These are phyloP conservation scores for Melocanna baccifera DNA, from an alignment of 176 grass and related monocot species.

Conservation along the genomic window DNA sequence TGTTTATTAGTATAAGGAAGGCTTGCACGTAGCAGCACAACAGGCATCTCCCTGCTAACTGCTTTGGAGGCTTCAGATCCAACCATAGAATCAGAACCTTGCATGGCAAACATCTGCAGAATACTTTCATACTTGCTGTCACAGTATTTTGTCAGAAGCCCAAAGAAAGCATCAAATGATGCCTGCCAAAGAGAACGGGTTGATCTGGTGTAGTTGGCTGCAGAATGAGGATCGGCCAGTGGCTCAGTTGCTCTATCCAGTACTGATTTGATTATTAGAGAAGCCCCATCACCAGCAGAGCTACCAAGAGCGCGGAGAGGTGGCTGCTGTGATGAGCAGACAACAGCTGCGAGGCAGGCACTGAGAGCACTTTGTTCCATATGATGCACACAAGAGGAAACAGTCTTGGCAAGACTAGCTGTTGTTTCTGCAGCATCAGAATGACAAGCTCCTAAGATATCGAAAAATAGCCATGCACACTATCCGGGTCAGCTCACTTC, in stretches of 20 bases:
- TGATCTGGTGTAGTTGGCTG: constrained; percentile 55
- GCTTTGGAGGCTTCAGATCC: constrained; percentile 71
- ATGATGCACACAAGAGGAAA: constrained; percentile 64
- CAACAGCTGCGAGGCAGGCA: constrained; percentile 90
- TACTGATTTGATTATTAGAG: constrained; percentile 73
- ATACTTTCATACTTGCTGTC: constrained; percentile 90
- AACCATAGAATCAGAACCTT: constrained; percentile 30
- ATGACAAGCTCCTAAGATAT: constrained; percentile 81
- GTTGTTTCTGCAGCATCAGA: constrained; percentile 65
- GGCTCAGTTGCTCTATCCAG: constrained; percentile 76
- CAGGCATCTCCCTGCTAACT: constrained; percentile 81
- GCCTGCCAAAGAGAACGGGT: constrained; percentile 93
- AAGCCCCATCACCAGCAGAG: constrained; percentile 82
- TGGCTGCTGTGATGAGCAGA: constrained; percentile 83
- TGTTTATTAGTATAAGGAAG: constrained; percentile 87
- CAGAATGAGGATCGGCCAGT: constrained; percentile 68
- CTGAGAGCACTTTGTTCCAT: constrained; percentile 86
- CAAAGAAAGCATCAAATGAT: constrained; percentile 91
- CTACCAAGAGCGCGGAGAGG: constrained; percentile 84
- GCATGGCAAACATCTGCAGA: constrained; percentile 63
- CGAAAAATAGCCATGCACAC: constrained; percentile 93
- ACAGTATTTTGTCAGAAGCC: constrained; percentile 83
- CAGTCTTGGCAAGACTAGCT: constrained; percentile 58
- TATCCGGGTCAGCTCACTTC: constrained; percentile 76
- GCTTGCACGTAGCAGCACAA: constrained; percentile 74